Base-by-base conservation (phyloP, 2,329 filamentous ascomycete species). In the Gnomoniopsis sp. region DNA sequence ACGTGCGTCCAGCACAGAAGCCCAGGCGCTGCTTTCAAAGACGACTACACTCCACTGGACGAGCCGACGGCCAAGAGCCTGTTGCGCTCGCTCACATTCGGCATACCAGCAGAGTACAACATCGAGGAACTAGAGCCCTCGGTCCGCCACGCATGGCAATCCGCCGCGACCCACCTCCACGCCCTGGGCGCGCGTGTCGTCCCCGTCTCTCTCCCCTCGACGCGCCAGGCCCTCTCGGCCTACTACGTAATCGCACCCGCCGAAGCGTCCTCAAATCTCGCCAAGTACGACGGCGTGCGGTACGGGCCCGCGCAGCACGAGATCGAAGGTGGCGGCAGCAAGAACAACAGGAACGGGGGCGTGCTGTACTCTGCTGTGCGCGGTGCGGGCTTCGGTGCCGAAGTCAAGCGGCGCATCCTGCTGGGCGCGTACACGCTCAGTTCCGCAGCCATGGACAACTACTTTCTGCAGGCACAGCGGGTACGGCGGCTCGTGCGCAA, bases 241-340 rank as follows among this genome's bases (percentile, higher is more conserved):
- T 99, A 99, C 77, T 99, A 99, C 72, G 84, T 99, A 58, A 86
- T 99, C 57, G 96, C 95, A 0, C 91, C 95, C 0, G 93, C 95
- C 17, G 95, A 99, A 74, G 95, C 95, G 3, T 91, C 91, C 1
- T 98, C 93, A 17, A 99, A 99, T 68, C 84, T 99, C 2, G 91
- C 95, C 58, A 97, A 96, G 71, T 99, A 97, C 72, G 96, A 99
- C 67, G 95, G 95, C 21, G 86, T 98, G n/a, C 88, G 95, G 12
- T 99, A 96, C 73, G 59, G 59, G 3, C 44, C 55, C 10, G 53
- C 30, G 15, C 59, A 62, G 44, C 19, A 47, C 22, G 59, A 62
- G 22, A 46, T 62, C 47, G 59, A 62, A 33, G 56, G 38, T 33
- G 14, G 6, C 6, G 95, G 95, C 1, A 65, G 63, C 4, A 59